Evolutionary conservation across 2,329 filamentous ascomycete species (phyloP), one percentile per base, ranked within the genome.

Genomic region (Periglandula ipomoeae): DNA sequence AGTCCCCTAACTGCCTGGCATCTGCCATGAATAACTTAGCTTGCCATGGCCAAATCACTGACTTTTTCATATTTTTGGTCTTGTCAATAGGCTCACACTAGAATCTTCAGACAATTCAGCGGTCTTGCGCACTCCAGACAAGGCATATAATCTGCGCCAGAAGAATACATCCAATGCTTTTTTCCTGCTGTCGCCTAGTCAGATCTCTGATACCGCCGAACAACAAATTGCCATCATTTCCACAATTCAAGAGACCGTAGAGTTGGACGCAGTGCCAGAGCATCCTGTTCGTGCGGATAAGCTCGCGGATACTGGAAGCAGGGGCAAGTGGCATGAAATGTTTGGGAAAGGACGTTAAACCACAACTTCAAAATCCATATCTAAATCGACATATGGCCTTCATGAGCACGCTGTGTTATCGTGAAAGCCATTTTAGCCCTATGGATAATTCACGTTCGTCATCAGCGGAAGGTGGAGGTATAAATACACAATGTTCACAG

Each of bases 131-230:
- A 71, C 73, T 1, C 71, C 70, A 3, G 62, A 67, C 47, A 74
- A 72, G 55, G 75, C 72, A 15, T 84, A 81, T 64, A 71, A 71
- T 5, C 70, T 84, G 42, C 77, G 76, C 26, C 81, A 84, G 58
- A 84, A 84, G 61, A 84, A 83, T 61, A 83, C 81, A 0, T 84
- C 81, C 41, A 84, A 84, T 59, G 75, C 76, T n/a, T 69, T 84
- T 42, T 75, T 83, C 56, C 61, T 84, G 3, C 66, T 84, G 27
- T 60, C 66, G 23, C 65, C 71, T 5, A 35, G 51, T 42, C 17
- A 50, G 11, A 41, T 56, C 4, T 44, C 44, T 2, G 52, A 50
- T 23, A 48, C 50, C 15, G 52, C 64, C 7, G 59, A 64, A 26
- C 54, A 63, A 2, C 67, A 69, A 10, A 55, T 84, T 2, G 67